Conservation (phyloP, 345 rosid genomes). For the Boechera retrofracta region DNA sequence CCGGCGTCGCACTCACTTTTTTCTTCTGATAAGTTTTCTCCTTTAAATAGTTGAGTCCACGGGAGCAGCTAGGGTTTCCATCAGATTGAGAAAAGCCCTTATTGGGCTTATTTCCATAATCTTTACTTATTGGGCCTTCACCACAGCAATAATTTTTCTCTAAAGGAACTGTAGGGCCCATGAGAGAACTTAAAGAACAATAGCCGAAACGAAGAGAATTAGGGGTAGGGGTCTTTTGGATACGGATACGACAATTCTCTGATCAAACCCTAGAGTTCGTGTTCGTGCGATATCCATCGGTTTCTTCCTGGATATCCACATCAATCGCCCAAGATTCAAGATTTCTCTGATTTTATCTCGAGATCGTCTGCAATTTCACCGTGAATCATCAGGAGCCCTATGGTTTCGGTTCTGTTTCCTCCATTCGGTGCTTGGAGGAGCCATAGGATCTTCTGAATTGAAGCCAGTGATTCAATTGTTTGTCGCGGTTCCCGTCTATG, state of each 20-base stretch:
- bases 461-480: constrained; percentile 19
- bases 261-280: constrained; percentile 39
- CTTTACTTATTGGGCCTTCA: background rate
- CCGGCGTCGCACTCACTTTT: constrained; percentile 42
- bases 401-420: background rate
- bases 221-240: background rate
- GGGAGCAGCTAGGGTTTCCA: constrained; percentile 35
- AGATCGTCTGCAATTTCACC: constrained; percentile 19
- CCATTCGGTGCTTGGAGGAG: constrained; percentile 2
- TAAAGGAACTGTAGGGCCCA: background rate
- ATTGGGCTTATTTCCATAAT: constrained; percentile 9
- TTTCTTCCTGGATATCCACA: background rate
- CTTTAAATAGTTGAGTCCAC: constrained; percentile 13
- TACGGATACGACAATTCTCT: constrained; percentile 3
- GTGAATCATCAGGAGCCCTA: background rate
- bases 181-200: background rate
- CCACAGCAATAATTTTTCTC: background rate
- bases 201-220: background rate
- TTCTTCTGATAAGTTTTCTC: constrained; percentile 12
- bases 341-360: background rate
- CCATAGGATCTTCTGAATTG: constrained; percentile 1
- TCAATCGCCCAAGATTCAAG: background rate
- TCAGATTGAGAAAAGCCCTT: background rate
- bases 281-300: constrained; percentile 19
- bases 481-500: background rate